Percentiles rank a stretch among this genome's conserved stretches.
phyloP scores from a whole-genome alignment of 1,284 basidiomycete genomes.

The Melampsora abietis-canadensis region DNA sequence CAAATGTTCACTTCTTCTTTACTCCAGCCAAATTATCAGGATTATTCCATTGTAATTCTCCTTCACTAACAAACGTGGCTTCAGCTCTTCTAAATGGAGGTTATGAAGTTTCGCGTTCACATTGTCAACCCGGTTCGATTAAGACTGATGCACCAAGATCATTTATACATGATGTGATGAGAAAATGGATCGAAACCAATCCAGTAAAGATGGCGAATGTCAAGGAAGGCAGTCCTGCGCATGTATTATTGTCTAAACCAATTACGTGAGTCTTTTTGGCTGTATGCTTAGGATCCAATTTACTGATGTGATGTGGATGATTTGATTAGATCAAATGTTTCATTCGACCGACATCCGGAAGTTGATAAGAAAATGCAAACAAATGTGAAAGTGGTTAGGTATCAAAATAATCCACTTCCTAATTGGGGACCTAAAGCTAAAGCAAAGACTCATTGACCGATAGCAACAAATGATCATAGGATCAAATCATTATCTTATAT shows the following conservation, averaged over 20 bases:
- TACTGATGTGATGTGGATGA: slow-evolving; percentile 7
- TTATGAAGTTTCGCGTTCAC: slow-evolving; percentile 79
- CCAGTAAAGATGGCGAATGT: slow-evolving; percentile 73
- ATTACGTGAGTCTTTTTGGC: slow-evolving; percentile 46
- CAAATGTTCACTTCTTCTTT: slow-evolving; percentile 77
- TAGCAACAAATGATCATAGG: too few relatives aligned
- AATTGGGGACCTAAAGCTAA: slow-evolving; percentile 77
- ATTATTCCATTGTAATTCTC: slow-evolving; percentile 76
- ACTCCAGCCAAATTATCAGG: slow-evolving; percentile 77
- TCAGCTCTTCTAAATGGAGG: slow-evolving; percentile 85
- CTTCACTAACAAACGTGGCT: slow-evolving; percentile 70
- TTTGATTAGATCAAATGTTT: slow-evolving; percentile 61
- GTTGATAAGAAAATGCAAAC: slow-evolving; percentile 61
- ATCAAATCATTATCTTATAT: too few relatives aligned
- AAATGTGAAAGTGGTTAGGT: slow-evolving; percentile 74
- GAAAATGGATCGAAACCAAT: slow-evolving; percentile 73
- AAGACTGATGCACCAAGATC: slow-evolving; percentile 78
- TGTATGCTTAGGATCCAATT: slow-evolving; percentile 17
- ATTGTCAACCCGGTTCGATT: slow-evolving; percentile 79
- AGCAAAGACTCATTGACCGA: slow-evolving; percentile 42
- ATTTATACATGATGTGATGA: slow-evolving; percentile 76
- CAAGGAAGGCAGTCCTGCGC: slow-evolving; percentile 50
- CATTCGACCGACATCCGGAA: slow-evolving; percentile 70
- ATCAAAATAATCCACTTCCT: slow-evolving; percentile 83
- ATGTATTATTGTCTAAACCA: slow-evolving; percentile 45